phyloP scores from a whole-genome alignment of 768 basidiomycete species.

The Lactarius akahatsu region DNA sequence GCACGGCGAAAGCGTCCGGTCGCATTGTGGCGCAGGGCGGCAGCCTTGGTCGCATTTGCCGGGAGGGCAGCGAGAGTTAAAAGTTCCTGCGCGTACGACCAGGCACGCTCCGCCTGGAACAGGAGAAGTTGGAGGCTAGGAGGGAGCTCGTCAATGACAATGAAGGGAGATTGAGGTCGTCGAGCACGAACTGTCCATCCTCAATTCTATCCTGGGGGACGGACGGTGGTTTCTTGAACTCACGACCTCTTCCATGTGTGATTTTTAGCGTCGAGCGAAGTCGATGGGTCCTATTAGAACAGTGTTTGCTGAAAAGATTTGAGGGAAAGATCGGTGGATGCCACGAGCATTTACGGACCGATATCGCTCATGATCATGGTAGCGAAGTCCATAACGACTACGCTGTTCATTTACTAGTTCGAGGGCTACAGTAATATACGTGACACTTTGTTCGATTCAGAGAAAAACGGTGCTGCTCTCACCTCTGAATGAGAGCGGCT shows the following conservation, averaged over 20 bases:
- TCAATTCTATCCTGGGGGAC: conserved; percentile 67
- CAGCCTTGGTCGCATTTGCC: conserved; percentile 40
- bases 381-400: conserved; percentile 86
- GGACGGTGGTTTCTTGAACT: conserved; percentile 81
- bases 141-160: conserved; percentile 22
- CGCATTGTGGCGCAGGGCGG: conserved; percentile 67
- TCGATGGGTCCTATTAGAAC: conserved; percentile 86
- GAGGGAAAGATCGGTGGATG: not conserved
- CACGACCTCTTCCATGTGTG: conserved; percentile 85
- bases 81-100: conserved; percentile 87
- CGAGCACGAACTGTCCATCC: conserved; percentile 73
- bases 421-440: conserved; percentile 54
- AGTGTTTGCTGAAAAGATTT: conserved; percentile 72
- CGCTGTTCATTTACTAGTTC: conserved; percentile 86
- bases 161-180: conserved; percentile 4
- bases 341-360: conserved; percentile 45
- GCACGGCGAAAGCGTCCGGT: conserved; percentile 79
- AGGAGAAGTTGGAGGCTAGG: conserved; percentile 77
- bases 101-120: conserved; percentile 89
- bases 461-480: conserved; percentile 22
- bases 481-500: conserved; percentile 44
- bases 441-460: not conserved
- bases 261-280: conserved; percentile 80
- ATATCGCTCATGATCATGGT: conserved; percentile 85
- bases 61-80: conserved; percentile 48